phyloP scores from a whole-genome alignment of 148 eudicot species.

The Heliosperma pusillum region DNA sequence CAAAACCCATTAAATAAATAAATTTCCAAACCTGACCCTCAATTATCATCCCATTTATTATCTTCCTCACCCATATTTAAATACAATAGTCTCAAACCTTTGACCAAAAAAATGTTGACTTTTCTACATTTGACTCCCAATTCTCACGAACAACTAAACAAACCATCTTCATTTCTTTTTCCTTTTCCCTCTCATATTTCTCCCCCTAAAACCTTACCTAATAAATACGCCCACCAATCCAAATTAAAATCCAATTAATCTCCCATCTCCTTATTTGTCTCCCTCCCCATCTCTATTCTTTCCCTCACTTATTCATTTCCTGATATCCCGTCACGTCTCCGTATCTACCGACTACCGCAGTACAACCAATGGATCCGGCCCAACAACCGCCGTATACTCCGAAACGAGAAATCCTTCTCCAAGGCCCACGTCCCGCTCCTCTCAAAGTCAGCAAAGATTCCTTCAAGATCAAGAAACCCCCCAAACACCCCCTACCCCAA shows the following conservation, averaged over 20 bases:
- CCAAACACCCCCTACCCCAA: slow-evolving; percentile 41
- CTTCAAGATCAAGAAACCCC: slow-evolving; percentile 52
- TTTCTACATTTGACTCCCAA: slow-evolving; percentile 1
- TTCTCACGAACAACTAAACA: not conserved
- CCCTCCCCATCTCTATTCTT: not conserved
- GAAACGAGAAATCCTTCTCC: slow-evolving; percentile 39
- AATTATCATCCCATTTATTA: no score
- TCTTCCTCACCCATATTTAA: not conserved
- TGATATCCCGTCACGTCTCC: not conserved
- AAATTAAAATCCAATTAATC: not conserved
- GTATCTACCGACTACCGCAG: no score
- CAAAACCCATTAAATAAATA: no score
- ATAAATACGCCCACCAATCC: not conserved
- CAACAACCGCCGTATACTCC: slow-evolving; percentile 14
- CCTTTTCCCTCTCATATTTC: not conserved
- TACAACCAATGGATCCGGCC: slow-evolving; percentile 11
- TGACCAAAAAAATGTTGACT: not conserved
- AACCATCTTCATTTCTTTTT: not conserved
- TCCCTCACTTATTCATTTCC: no score
- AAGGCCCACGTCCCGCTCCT: slow-evolving; percentile 72
- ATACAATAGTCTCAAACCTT: not conserved
- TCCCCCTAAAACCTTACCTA: not conserved
- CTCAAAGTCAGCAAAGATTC: slow-evolving; percentile 62
- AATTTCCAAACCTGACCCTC: no score
- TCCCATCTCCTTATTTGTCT: not conserved